Conservation (phyloP, 2,329 filamentous ascomycete species). For the Pseudocercospora fijiensis region DNA sequence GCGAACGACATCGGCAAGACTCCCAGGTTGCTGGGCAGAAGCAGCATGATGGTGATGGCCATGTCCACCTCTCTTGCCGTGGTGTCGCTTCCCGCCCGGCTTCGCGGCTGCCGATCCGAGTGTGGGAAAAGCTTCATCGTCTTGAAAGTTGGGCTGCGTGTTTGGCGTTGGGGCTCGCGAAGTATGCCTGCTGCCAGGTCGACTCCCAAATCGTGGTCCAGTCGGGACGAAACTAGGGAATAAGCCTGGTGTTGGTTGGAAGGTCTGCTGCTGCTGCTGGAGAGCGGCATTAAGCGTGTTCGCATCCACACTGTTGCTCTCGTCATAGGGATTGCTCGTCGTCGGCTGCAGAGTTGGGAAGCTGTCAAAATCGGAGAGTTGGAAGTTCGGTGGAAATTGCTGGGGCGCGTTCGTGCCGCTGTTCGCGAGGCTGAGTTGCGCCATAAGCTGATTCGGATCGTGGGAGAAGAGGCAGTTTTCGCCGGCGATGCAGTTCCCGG, state of each 20-base stretch:
- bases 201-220: slow-evolving; percentile 45
- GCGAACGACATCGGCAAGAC: slow-evolving; percentile 89
- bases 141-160: slow-evolving; percentile 70
- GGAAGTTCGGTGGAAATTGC: slow-evolving; percentile 65
- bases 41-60: slow-evolving; percentile 63
- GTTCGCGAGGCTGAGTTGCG: slow-evolving; percentile 69
- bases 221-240: slow-evolving; percentile 59
- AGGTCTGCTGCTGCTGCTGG: slow-evolving; percentile 51
- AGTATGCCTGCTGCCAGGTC: slow-evolving; percentile 78
- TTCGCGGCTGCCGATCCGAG: slow-evolving; percentile 75
- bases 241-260: slow-evolving; percentile 62
- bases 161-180: slow-evolving; percentile 62
- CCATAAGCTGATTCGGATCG: slow-evolving; percentile 83
- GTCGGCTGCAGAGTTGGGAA: slow-evolving; percentile 71
- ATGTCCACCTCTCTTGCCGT: slow-evolving; percentile 85
- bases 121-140: slow-evolving; percentile 92
- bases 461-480: slow-evolving; percentile 96
- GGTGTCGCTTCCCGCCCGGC: slow-evolving; percentile 76
- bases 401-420: slow-evolving; percentile 62
- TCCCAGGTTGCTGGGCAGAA: slow-evolving; percentile 71
- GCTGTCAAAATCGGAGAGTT: slow-evolving; percentile 77
- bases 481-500: slow-evolving; percentile 90
- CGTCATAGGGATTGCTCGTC: slow-evolving; percentile 47
- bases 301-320: slow-evolving; percentile 39
- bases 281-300: slow-evolving; percentile 47